Conservation (phyloP, 2,329 filamentous ascomycete species). For the Pseudogymnoascus sp. region DNA sequence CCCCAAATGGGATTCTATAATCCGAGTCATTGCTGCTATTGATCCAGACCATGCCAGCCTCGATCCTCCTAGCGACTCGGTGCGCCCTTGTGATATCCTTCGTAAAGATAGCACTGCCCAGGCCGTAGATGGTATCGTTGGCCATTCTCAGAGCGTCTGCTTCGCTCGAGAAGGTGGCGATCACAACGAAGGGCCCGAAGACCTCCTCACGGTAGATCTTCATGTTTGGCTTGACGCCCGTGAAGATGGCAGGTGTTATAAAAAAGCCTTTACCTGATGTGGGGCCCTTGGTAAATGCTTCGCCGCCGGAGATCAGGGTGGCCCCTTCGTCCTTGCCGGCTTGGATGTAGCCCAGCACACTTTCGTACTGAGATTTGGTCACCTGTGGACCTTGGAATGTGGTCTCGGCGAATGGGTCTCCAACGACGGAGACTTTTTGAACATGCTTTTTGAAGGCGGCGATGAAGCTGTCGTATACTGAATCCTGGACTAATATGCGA, state of each 20-base stretch:
- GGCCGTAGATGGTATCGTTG: slow-evolving; percentile 58
- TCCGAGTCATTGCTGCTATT: slow-evolving; percentile 59
- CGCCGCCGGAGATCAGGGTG: slow-evolving; percentile 54
- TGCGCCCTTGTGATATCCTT: slow-evolving; percentile 60
- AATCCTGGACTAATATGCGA: slow-evolving; percentile 61
- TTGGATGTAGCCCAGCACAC: slow-evolving; percentile 60
- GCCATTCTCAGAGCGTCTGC: slow-evolving; percentile 56
- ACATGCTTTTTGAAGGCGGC: slow-evolving; percentile 57
- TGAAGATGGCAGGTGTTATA: slow-evolving; percentile 67
- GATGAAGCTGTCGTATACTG: slow-evolving; percentile 63
- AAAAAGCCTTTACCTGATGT: slow-evolving; percentile 58
- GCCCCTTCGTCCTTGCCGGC: slow-evolving; percentile 58
- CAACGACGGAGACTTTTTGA: slow-evolving; percentile 50
- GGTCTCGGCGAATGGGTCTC: slow-evolving; percentile 55
- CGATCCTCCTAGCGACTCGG: slow-evolving; percentile 54
- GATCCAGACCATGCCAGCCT: slow-evolving; percentile 42
- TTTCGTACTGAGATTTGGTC: slow-evolving; percentile 62
- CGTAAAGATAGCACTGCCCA: slow-evolving; percentile 62
- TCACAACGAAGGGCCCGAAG: slow-evolving; percentile 63
- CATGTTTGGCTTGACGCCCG: slow-evolving; percentile 61
- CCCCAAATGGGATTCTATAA: slow-evolving; percentile 59
- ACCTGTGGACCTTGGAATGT: slow-evolving; percentile 68
- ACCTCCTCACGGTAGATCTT: slow-evolving; percentile 70
- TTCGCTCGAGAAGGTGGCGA: slow-evolving; percentile 62
- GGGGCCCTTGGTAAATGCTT: slow-evolving; percentile 35